Conservation (phyloP, 1,284 basidiomycete genomes). For the Xerocomus nothofagi region DNA sequence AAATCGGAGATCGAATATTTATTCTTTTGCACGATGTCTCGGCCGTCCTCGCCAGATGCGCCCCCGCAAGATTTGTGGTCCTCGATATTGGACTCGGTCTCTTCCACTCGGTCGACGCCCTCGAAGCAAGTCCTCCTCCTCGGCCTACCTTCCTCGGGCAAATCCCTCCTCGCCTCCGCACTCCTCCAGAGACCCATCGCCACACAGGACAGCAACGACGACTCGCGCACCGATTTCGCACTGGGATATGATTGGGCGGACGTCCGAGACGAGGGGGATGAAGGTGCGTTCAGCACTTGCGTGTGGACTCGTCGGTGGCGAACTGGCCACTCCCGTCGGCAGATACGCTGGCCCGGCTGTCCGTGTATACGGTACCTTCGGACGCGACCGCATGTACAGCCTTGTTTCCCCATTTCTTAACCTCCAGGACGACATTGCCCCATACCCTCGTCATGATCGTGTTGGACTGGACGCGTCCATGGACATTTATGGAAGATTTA, state of each 20-base stretch:
- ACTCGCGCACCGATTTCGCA: conserved; percentile 65
- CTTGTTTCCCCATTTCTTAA: conserved; percentile 83
- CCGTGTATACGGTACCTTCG: conserved; percentile 87
- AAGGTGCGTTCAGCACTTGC: conserved; percentile 57
- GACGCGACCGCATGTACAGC: conserved; percentile 70
- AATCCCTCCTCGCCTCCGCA: conserved; percentile 69
- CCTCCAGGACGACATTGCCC: conserved; percentile 64
- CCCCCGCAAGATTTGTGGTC: conserved; percentile 86
- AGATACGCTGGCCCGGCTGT: conserved; percentile 86
- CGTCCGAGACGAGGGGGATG: conserved; percentile 83
- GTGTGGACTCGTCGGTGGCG: background rate
- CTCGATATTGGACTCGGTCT: conserved; percentile 87
- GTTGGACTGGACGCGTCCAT: conserved; percentile 95
- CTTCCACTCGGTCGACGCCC: conserved; percentile 79
- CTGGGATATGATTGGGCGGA: conserved; percentile 88
- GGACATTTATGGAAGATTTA: conserved; percentile 88
- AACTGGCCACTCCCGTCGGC: background rate
- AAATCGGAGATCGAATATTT: no score
- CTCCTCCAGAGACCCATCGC: conserved; percentile 61
- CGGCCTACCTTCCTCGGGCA: conserved; percentile 75
- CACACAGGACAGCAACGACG: conserved; percentile 56
- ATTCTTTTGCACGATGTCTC: conserved; percentile 43
- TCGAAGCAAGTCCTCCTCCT: conserved; percentile 84
- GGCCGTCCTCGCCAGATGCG: conserved; percentile 62
- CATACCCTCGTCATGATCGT: conserved; percentile 86